Evolutionary conservation across 169 alveolate genomes (phyloP).

Genomic region (Plasmodium falciparum): DNA sequence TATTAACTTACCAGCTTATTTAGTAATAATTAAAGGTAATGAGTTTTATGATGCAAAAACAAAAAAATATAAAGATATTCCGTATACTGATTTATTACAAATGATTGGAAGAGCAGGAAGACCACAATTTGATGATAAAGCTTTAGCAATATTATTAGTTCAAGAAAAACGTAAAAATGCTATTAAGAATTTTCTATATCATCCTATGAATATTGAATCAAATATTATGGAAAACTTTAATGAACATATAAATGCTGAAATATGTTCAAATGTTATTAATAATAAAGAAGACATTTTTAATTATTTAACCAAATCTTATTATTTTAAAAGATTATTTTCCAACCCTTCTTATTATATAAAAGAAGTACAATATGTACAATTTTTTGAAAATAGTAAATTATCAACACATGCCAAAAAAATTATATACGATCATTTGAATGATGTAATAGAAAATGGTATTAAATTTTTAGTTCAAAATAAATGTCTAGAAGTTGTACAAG

Average conservation of each 20-base stretch:
- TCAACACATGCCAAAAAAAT: slow-evolving; percentile 27
- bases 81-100: slow-evolving; percentile 85
- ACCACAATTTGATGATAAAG: slow-evolving; percentile 97
- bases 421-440: slow-evolving; percentile 44
- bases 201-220: slow-evolving; percentile 99
- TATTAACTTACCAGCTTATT: slow-evolving; percentile 99
- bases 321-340: slow-evolving; percentile 82
- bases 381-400: slow-evolving; percentile 64
- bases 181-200: slow-evolving; percentile 97
- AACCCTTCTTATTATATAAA: slow-evolving; percentile 86
- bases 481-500: slow-evolving; percentile 33
- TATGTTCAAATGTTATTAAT: slow-evolving; percentile 95
- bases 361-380: slow-evolving; percentile 68
- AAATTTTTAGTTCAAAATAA: slow-evolving; percentile 29
- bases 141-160: slow-evolving; percentile 97
- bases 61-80: slow-evolving; percentile 78
- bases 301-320: slow-evolving; percentile 91
- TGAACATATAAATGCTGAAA: slow-evolving; percentile 99
- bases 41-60: slow-evolving; percentile 85
- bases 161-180: slow-evolving; percentile 97
- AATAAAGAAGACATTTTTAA: slow-evolving; percentile 87
- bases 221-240: slow-evolving; percentile 90
- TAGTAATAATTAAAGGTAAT: slow-evolving; percentile 94
- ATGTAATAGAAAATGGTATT: slow-evolving; percentile 46
- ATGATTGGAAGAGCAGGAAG: slow-evolving; percentile 99